phyloP scores from a whole-genome alignment of 371 early-diverging fungal species.

The Mucor saturninus region DNA sequence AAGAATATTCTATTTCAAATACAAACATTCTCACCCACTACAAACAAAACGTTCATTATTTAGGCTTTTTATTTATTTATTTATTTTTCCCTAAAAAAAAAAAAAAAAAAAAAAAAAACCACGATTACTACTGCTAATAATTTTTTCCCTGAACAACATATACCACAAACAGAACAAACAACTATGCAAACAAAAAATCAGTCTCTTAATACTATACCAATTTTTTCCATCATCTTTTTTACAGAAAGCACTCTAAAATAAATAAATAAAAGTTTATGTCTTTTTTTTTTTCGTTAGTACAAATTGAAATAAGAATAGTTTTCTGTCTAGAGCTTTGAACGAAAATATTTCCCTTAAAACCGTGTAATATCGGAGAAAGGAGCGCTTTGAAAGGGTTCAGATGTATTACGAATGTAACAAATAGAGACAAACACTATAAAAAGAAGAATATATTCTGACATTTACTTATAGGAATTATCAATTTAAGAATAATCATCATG shows the following conservation, averaged over 20 bases:
- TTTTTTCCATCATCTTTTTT: not conserved
- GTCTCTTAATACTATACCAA: conserved; percentile 6
- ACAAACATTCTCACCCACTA: not conserved
- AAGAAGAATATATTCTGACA: not conserved
- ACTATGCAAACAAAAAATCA: not conserved
- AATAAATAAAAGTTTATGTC: not conserved
- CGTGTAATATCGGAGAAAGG: no score
- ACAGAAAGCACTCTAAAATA: not conserved
- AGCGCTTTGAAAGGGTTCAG: not conserved
- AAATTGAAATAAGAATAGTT: not conserved
- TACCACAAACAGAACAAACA: not conserved
- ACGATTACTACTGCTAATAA: not conserved
- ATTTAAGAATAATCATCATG: not conserved
- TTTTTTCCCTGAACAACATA: not conserved
- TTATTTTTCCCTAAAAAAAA: not conserved
- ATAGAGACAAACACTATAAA: not conserved
- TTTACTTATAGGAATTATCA: not conserved
- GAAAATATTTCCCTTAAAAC: no score
- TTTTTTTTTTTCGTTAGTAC: not conserved
- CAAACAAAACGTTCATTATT: conserved; percentile 6
- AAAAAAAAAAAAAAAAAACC: not conserved
- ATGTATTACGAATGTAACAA: conserved; percentile 1
- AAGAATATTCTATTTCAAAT: conserved; percentile 4
- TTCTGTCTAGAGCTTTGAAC: no score
- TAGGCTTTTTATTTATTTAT: conserved; percentile 10